Percentiles rank a stretch among this genome's conserved stretches.
These are phyloP conservation scores for Clitoria ternatea DNA, from an alignment of 306 rosid genomes.

Conservation along the genomic window DNA sequence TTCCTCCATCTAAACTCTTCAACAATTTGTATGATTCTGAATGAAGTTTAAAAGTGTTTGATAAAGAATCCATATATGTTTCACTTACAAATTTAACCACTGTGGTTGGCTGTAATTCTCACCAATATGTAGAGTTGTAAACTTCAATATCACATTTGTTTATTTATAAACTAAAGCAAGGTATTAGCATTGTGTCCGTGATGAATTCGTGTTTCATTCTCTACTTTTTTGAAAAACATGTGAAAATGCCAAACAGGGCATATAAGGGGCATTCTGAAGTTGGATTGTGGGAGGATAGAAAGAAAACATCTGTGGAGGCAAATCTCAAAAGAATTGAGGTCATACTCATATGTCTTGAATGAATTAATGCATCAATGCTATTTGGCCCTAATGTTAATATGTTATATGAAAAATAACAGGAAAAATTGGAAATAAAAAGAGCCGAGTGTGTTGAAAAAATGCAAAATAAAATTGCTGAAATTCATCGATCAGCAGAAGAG, in stretches of 20 bases:
- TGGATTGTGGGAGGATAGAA: slow-evolving; percentile 65
- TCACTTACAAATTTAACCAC: neutral
- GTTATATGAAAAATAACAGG: slow-evolving; percentile 32
- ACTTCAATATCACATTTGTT: neutral
- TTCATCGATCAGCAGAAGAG: slow-evolving; percentile 66
- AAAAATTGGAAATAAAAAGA: slow-evolving; percentile 64
- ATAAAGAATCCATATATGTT: neutral
- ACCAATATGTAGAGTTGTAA: neutral
- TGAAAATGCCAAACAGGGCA: slow-evolving; percentile 45
- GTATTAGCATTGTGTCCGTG: neutral
- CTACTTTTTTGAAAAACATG: neutral
- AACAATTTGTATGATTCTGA: too few species aligned
- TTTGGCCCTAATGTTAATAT: neutral
- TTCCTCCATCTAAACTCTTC: too few species aligned
- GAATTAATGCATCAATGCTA: neutral
- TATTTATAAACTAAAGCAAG: neutral
- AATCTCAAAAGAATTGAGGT: slow-evolving; percentile 64
- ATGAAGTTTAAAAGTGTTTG: neutral
- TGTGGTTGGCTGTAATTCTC: neutral
- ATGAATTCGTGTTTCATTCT: neutral
- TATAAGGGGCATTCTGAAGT: slow-evolving; percentile 53
- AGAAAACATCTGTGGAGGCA: slow-evolving; percentile 58
- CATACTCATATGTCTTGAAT: neutral
- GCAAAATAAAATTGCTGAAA: slow-evolving; percentile 68
- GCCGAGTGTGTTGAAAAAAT: slow-evolving; percentile 54